Evolutionary conservation across 2,329 filamentous ascomycete genomes (phyloP), one percentile per base, ranked within the genome.

Genomic region (Pseudogymnoascus sp.): DNA sequence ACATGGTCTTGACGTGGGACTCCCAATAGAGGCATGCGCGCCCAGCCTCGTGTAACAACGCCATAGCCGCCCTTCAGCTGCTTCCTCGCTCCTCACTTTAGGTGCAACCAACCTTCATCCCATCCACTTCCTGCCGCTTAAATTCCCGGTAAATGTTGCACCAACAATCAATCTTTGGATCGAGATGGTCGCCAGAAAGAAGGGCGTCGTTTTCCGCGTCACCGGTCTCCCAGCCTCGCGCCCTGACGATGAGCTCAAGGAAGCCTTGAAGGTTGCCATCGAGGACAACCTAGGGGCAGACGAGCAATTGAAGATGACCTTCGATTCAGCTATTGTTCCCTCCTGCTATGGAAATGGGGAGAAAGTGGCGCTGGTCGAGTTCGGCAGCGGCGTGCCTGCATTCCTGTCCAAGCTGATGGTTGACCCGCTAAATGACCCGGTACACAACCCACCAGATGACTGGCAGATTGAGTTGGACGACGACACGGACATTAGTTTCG

Each of bases 401-500:
- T 65, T 64, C 44, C 41, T 65, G 24, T 59, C 62, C n/a, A 26
- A 60, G 37, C 62, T 64, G 36, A 35, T n/a, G 9, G 13, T n/a
- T 26, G 29, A 62, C 60, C 63, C 63, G 31, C 57, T 62, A 21
- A 31, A 37, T 9, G 61, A 64, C 33, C 21, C 21, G 21, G 21
- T 4, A 21, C 21, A 21, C 21, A 35, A 62, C 59, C 63, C 63
- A 29, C 57, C 60, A 21, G 37, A 37, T 9, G 61, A 64, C 33
- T 62, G 62, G 60, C 58, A 65, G 26, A 41, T 66, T 6, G 64
- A 64, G 47, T 59, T 62, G 39, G 60, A 50, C 24, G 64, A 60
- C 37, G 64, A 60, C 37, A 59, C 33, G 5, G 68, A 69, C 35
- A 63, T 69, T 24, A 65, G 35, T 31, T 66, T 71, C 54, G 69